Base-by-base conservation (phyloP, 495 filamentous ascomycete species). In the Darksidea phi region DNA sequence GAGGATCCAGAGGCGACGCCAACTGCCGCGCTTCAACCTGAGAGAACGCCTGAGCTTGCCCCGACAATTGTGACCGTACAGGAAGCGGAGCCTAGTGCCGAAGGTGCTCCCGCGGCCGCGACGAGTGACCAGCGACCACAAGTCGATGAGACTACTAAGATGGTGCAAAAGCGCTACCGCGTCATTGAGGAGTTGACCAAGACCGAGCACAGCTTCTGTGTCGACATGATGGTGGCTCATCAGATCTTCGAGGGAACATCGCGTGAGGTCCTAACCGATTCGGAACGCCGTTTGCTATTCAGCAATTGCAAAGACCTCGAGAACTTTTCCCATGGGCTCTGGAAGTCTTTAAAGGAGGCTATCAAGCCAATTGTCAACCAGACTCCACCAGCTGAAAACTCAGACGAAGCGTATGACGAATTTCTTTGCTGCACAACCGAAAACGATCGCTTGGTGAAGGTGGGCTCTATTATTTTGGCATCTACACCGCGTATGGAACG, bases 181-280 rank as follows among this genome's bases (percentile, higher is more conserved):
- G 80, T 93, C 54, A 88, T 98, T 64, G 88, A 91, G 63, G 94
- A 98, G 72, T 77, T 98, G 20, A 82, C 96, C 38, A 90, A 95
- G 65, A 98, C 95, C 2, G 94, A 98, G 70, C 82, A 87, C 26
- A 83, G 84, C 15, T 97, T 92, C 72, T 81, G 90, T 46, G 81
- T 87, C 61, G 94, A 98, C 73, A 93, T 98, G 90, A 95, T 88
- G 67, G 90, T 98, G 38, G 86, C 95, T 6, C 89, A 95, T 68
- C 90, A 96, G 67, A 96, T 97, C 45, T 98, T 97, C 78, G 95
- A 92, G 73, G 90, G 88, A n/a, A 97, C 94, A 61, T 86, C 90
- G 17, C 88, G 86, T 47, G 82, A 90, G 18, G 83, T 89, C 52
- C 80, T 97, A n/a, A 89, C 87, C 24, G 71, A 79, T 17, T 87